Conservation (phyloP, 2,329 filamentous ascomycete species). For the Phoma herbarum region DNA sequence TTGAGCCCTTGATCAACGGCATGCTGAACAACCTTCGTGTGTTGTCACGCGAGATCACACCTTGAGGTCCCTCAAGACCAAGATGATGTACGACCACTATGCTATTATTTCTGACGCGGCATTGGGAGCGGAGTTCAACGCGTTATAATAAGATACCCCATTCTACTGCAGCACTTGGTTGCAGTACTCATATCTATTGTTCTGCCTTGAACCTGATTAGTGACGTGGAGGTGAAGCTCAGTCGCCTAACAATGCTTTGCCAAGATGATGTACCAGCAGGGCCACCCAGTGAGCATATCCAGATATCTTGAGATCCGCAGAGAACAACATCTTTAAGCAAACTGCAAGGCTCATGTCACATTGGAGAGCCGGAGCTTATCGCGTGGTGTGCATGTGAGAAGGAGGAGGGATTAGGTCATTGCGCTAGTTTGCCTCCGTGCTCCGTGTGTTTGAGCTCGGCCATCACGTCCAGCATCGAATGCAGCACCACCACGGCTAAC, state of each 20-base stretch:
- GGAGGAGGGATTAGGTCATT: conserved; percentile 22
- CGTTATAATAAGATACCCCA: conserved; percentile 46
- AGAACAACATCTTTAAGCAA: neutral
- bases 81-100: conserved; percentile 25
- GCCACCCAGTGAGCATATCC: neutral
- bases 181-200: conserved; percentile 8
- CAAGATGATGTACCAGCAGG: conserved; percentile 3
- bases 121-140: conserved; percentile 35
- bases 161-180: conserved; percentile 16
- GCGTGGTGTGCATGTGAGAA: conserved; percentile 24
- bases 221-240: conserved; percentile 18
- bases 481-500: conserved; percentile 39
- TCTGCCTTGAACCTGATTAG: conserved; percentile 9
- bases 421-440: conserved; percentile 20
- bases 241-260: conserved; percentile 8
- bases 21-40: conserved; percentile 72
- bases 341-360: conserved; percentile 5
- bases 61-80: conserved; percentile 8
- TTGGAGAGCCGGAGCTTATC: conserved; percentile 20
- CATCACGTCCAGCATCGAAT: conserved; percentile 40
- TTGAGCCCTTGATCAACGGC: conserved; percentile 73
- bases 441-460: conserved; percentile 28
- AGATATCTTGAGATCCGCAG: neutral
- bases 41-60: conserved; percentile 48
- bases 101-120: conserved; percentile 23